Conservation (phyloP, 768 basidiomycete species). For the Dendrothele bispora region DNA sequence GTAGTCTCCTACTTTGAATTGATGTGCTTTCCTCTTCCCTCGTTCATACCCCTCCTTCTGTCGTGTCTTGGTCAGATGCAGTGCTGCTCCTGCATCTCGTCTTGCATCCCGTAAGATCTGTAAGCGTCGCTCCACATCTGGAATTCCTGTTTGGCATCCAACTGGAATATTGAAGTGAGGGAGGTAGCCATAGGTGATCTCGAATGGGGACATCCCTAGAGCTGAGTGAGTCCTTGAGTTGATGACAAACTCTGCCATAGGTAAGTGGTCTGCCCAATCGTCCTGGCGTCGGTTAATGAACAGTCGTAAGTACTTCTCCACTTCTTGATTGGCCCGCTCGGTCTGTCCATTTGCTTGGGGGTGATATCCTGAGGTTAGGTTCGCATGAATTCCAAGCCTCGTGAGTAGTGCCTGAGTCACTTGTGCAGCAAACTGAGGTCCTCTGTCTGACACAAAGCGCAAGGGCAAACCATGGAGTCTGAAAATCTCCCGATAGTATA, state of each 20-base stretch:
- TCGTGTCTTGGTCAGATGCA: not conserved
- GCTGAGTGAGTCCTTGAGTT: not conserved
- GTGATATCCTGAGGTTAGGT: not conserved
- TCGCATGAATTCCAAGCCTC: not conserved
- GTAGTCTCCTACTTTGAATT: not conserved
- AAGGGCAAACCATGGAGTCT: not conserved
- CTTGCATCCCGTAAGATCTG: too few relatives aligned
- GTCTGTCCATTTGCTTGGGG: slow-evolving; percentile 30
- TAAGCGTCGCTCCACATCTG: too few relatives aligned
- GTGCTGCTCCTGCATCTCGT: too few relatives aligned
- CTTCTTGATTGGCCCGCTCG: slow-evolving; percentile 24
- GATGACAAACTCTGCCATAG: slow-evolving; percentile 27
- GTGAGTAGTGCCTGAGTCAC: slow-evolving; percentile 3
- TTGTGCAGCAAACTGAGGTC: slow-evolving; percentile 10
- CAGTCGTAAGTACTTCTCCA: slow-evolving; percentile 27
- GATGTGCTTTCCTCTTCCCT: not conserved
- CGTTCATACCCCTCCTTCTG: not conserved
- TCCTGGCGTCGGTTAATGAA: slow-evolving; percentile 26
- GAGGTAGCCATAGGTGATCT: too few relatives aligned
- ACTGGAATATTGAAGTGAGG: too few relatives aligned
- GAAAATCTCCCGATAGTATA: slow-evolving; percentile 12
- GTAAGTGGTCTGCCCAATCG: slow-evolving; percentile 30
- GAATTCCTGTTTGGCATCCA: too few relatives aligned
- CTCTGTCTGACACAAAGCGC: not conserved
- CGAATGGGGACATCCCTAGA: not conserved